phyloP scores from a whole-genome alignment of 179 eudicot genomes.

The Gypsophila paniculata region DNA sequence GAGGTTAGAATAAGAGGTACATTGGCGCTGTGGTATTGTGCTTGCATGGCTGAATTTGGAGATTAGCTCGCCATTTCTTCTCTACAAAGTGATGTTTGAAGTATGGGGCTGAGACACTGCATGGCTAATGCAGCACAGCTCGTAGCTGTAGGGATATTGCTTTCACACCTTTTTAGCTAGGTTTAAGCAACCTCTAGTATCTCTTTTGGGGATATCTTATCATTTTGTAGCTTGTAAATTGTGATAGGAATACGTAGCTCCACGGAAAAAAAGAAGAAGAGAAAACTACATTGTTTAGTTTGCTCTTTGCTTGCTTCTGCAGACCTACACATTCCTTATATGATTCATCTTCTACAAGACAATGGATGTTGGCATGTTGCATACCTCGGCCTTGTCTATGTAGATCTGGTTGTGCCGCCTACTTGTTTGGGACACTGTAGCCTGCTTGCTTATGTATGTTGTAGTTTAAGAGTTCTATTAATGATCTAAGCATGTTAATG shows the following conservation, averaged over 20 bases:
- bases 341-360: background rate
- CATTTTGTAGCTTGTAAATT: background rate
- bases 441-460: background rate
- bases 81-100: background rate
- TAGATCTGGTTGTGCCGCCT: too few relatives aligned
- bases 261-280: background rate
- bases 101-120: background rate
- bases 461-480: background rate
- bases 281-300: background rate
- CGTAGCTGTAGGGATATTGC: background rate
- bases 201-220: background rate
- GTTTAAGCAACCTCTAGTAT: background rate
- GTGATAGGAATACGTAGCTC: background rate
- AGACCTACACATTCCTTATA: background rate
- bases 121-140: background rate
- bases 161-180: background rate
- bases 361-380: background rate
- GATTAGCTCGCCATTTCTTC: background rate
- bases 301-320: background rate
- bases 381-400: too few relatives aligned
- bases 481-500: slow-evolving; percentile 3
- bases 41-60: background rate
- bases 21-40: background rate
- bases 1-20: background rate
- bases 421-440: too few relatives aligned